phyloP scores from a whole-genome alignment of 1,284 basidiomycete genomes.

The Caloboletus firmus region DNA sequence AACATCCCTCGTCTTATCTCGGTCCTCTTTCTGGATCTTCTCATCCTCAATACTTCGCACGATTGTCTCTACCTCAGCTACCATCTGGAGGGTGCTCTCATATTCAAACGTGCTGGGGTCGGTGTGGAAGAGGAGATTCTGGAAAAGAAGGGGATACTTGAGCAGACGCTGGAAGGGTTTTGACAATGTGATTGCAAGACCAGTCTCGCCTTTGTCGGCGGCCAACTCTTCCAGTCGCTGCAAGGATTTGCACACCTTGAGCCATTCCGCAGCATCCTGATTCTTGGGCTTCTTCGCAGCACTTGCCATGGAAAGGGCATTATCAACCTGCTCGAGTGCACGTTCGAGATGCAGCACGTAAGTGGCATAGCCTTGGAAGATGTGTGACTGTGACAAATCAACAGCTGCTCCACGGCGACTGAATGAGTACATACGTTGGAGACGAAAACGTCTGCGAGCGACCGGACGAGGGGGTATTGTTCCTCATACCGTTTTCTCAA shows the following conservation, averaged over 20 bases:
- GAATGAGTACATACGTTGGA: slow-evolving; percentile 68
- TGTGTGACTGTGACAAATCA: slow-evolving; percentile 67
- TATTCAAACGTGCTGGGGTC: slow-evolving; percentile 98
- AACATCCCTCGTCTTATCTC: slow-evolving; percentile 91
- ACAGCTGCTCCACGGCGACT: slow-evolving; percentile 4
- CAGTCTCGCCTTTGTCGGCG: slow-evolving; percentile 85
- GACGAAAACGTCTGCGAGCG: slow-evolving; percentile 90
- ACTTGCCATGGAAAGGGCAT: slow-evolving; percentile 63
- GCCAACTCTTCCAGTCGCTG: slow-evolving; percentile 80
- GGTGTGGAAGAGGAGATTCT: slow-evolving; percentile 95
- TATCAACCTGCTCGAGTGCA: slow-evolving; percentile 84
- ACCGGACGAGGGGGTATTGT: slow-evolving; percentile 88
- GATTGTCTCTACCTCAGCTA: slow-evolving; percentile 93
- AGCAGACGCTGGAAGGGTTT: slow-evolving; percentile 97
- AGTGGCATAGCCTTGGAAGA: slow-evolving; percentile 87
- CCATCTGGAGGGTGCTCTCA: slow-evolving; percentile 94
- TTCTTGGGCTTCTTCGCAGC: slow-evolving; percentile 76
- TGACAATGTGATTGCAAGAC: slow-evolving; percentile 89
- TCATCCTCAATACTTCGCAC: slow-evolving; percentile 97
- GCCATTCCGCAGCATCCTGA: slow-evolving; percentile 73
- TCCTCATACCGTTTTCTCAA: slow-evolving; percentile 88
- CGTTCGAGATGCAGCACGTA: slow-evolving; percentile 92
- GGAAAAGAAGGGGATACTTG: slow-evolving; percentile 96
- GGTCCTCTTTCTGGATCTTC: slow-evolving; percentile 93
- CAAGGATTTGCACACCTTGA: slow-evolving; percentile 69